Evolutionary conservation across 805 yeast species (phyloP).

Genomic region (Ogataea methanolica): DNA sequence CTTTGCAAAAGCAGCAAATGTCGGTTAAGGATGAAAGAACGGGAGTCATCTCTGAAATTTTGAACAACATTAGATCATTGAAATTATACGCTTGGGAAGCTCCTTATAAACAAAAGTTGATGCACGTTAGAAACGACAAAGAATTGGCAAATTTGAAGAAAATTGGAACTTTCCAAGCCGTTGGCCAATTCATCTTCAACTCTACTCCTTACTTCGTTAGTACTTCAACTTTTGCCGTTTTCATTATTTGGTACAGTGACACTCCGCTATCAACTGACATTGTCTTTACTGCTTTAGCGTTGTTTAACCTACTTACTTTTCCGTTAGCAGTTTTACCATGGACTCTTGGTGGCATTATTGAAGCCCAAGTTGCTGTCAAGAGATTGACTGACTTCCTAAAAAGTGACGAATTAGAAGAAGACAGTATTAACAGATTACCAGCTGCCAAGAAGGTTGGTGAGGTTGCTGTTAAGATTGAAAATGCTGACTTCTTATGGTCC

Average conservation of each 20-base stretch:
- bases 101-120: conserved; percentile 72
- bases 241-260: conserved; percentile 45
- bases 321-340: conserved; percentile 91
- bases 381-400: conserved; percentile 73
- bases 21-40: conserved; percentile 87
- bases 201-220: conserved; percentile 88
- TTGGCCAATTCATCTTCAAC: conserved; percentile 72
- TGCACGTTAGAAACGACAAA: conserved; percentile 79
- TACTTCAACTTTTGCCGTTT: conserved; percentile 83
- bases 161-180: conserved; percentile 69
- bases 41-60: conserved; percentile 78
- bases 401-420: conserved; percentile 77
- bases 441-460: conserved; percentile 56
- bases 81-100: conserved; percentile 95
- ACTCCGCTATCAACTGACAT: conserved; percentile 80
- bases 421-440: conserved; percentile 47
- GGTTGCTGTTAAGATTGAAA: conserved; percentile 52
- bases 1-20: conserved; percentile 82
- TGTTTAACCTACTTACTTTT: conserved; percentile 84
- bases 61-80: conserved; percentile 87
- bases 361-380: conserved; percentile 77
- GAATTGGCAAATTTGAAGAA: conserved; percentile 72
- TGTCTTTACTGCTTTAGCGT: conserved; percentile 85
- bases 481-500: conserved; percentile 77
- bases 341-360: conserved; percentile 81